Base-by-base conservation (phyloP, 441 rosid species). In the Croton laevigatus region DNA sequence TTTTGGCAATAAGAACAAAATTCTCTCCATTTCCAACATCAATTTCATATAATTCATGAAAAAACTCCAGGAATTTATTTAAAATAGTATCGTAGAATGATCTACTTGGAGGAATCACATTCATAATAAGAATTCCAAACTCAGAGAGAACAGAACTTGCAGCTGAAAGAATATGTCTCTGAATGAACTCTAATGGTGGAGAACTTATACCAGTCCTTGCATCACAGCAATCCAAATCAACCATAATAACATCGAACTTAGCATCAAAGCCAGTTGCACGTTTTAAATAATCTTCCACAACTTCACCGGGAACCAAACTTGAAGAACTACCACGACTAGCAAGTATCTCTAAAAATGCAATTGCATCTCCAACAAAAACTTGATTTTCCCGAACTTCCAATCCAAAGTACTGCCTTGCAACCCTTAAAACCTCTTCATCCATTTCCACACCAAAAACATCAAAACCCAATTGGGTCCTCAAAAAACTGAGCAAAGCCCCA, bases 171-270 rank as follows among this genome's bases (percentile, higher is more conserved):
- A 85, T 76, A 22, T 78, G 59, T 74, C 66, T 85, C 37, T 72
- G 70, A 62, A 88, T 66, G 79, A 90, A 89, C 67, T 85, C 91
- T 53, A 79, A 11, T 1, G 96, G 98, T 9, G 98, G 98, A 67
- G 97, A 97, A 59, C 82, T 83, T 42, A 81, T 48, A 57, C 97
- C 94, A 37, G 71, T 85, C 48, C 77, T 63, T 11, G 79, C 79
- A 81, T 89, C 86, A n/a, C 59, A 75, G 0, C 93, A 85, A 79
- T 94, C 94, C 27, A 94, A 79, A 84, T 94, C 97, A 79, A 92
- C 89, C 97, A 92, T 88, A 65, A 90, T 64, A 19, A 81, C 89
- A 77, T 91, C 96, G 76, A 91, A 94, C 27, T 74, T 76, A 8
- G 46, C n/a, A 71, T 4, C 76, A 19, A 64, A 51, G 44, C 23